These are phyloP conservation scores for Leishmania aethiopica DNA, from an alignment of 208 protist species.

Conservation along the genomic window DNA sequence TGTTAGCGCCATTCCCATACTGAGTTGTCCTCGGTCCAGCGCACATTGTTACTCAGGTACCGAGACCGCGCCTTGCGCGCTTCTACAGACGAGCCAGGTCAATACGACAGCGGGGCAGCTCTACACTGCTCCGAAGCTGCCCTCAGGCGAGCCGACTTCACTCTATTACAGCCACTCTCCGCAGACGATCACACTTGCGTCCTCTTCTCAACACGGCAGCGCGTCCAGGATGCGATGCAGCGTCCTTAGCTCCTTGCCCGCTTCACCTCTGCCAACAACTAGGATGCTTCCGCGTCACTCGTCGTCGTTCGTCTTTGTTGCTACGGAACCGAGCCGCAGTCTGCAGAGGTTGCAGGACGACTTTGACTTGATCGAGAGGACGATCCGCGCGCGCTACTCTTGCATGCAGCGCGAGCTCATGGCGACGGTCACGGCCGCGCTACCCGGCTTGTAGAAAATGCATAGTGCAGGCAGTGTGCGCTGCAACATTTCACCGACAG, in stretches of 20 bases:
- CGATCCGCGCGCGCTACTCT: conserved; percentile 12
- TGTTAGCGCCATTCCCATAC: neutral
- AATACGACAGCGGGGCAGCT: neutral
- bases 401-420: conserved; percentile 23
- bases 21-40: neutral
- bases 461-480: neutral
- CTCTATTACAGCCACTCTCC: conserved; percentile 6
- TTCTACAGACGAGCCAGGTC: neutral
- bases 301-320: conserved; percentile 8
- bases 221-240: neutral
- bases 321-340: neutral
- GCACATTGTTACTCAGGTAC: neutral
- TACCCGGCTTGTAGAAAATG: neutral
- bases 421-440: neutral
- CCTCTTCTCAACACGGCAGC: neutral
- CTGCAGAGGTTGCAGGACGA: conserved; percentile 2
- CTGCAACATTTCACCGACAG: neutral
- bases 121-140: neutral
- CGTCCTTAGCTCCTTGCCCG: neutral
- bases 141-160: neutral
- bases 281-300: neutral
- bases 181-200: neutral
- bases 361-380: conserved; percentile 6
- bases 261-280: neutral
- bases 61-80: neutral